Base-by-base conservation (phyloP, 2,329 filamentous ascomycete genomes). In the Cladosporium sp. region DNA sequence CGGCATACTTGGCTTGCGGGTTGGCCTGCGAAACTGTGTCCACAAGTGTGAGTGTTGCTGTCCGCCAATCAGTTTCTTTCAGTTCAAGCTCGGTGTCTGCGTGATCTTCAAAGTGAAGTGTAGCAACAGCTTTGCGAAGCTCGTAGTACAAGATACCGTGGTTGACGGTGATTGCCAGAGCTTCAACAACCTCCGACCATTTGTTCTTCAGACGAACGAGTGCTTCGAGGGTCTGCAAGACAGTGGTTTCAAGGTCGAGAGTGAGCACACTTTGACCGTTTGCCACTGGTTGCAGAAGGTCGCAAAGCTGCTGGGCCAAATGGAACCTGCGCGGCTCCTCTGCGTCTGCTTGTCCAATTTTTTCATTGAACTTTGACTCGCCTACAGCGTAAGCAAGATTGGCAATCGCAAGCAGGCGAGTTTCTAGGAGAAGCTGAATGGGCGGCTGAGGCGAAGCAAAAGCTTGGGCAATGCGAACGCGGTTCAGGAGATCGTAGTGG, bases 141-240 rank as follows among this genome's bases (percentile, higher is more conserved):
- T 96, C 80, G 62, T 96, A 97, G 58, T 97, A 85, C 38, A 99
- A 77, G 25, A 97, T 86, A 12, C 93, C 94, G 61, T 98, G 94
- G 61, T 95, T 97, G 32, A 97, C 92, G 59, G 92, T 95, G 48
- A 94, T 88, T 62, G 90, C 95, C 36, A 99, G 74, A n/a, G 93
- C 90, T 36, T 88, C 84, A 55, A 90, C 84, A 19, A 98, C 85
- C 65, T 98, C 93, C 29, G 82, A 74, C 25, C 85, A 80, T 62
- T 89, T 91, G 50, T 78, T 73, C 60, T 86, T 85, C 64, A 88
- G 88, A 63, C 83, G 86, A 6, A 88, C 83, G 50, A 98, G 77
- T n/a, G 88, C 87, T 65, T 96, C 90, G 43, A 99, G 75, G 1
- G 92, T 79, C 45, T 82, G 80, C 46, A 98, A 75, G 7, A 89